A percentile compares a stretch with the other conserved stretches of the same genome.
Evolutionary conservation across 148 eudicot species (phyloP).

Genomic region (Agrostemma githago): DNA sequence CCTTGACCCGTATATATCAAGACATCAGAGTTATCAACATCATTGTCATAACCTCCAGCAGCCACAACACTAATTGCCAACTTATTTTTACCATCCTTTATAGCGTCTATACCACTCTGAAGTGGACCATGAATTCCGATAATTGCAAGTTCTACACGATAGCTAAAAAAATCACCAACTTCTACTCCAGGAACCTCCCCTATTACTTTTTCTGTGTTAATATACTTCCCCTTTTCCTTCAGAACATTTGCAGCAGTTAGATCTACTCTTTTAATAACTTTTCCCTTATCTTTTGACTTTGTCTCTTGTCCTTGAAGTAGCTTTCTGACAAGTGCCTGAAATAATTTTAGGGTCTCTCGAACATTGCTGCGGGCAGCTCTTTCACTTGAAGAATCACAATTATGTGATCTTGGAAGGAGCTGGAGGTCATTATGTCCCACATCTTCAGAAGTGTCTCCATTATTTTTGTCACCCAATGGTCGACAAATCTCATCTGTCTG

Average conservation of each 20-base stretch:
- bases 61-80: conserved; percentile 79
- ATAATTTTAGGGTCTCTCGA: conserved; percentile 54
- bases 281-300: conserved; percentile 26
- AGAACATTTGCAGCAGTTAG: conserved; percentile 40
- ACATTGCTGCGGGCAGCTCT: conserved; percentile 57
- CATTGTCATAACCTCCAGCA: conserved; percentile 72
- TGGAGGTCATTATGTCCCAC: conserved; percentile 27
- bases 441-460: conserved; percentile 20
- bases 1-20: conserved; percentile 78
- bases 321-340: conserved; percentile 56
- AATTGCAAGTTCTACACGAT: conserved; percentile 70
- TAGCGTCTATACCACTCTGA: conserved; percentile 73
- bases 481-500: conserved; percentile 4
- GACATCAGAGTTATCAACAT: conserved; percentile 52
- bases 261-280: conserved; percentile 42
- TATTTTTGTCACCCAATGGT: conserved; percentile 8
- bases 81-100: conserved; percentile 28
- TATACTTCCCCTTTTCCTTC: conserved; percentile 44
- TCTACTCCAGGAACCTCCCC: conserved; percentile 84
- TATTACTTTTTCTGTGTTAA: conserved; percentile 32
- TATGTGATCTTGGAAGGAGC: conserved; percentile 13
- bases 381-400: conserved; percentile 36
- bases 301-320: conserved; percentile 60
- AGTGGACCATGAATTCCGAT: conserved; percentile 68
- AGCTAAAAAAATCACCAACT: conserved; percentile 81